Evolutionary conservation across 1,284 basidiomycete genomes (phyloP).

Genomic region (Cutaneotrichosporon arboriforme): DNA sequence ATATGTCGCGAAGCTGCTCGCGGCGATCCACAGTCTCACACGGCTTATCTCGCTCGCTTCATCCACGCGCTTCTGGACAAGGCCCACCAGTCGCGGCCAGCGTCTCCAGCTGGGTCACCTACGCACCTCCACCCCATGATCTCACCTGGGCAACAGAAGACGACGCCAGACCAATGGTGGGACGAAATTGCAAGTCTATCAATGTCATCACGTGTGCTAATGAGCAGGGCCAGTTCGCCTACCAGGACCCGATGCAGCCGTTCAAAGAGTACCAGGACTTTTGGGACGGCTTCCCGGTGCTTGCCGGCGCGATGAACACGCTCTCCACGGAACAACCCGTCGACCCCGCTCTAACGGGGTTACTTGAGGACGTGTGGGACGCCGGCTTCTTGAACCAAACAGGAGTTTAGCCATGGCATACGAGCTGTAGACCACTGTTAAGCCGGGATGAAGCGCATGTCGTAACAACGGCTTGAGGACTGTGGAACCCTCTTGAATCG

Average conservation of each 20-base stretch:
- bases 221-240: constrained; percentile 15
- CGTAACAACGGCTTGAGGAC: too few species aligned
- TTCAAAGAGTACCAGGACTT: constrained; percentile 17
- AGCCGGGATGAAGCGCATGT: too few species aligned
- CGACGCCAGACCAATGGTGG: constrained; percentile 20
- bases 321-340: constrained; percentile 3
- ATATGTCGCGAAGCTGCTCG: constrained; percentile 22
- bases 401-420: too few species aligned
- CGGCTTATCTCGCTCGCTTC: constrained; percentile 20
- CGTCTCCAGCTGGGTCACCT: constrained; percentile 12
- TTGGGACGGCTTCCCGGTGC: constrained; percentile 20
- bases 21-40: constrained; percentile 18
- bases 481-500: too few species aligned
- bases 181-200: constrained; percentile 14
- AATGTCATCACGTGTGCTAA: neutral
- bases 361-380: constrained; percentile 19
- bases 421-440: too few species aligned
- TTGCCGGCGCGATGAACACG: constrained; percentile 19
- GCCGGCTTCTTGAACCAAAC: constrained; percentile 2
- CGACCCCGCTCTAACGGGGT: neutral
- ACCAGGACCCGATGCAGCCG: constrained; percentile 16
- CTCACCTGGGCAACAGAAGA: constrained; percentile 8
- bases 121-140: neutral
- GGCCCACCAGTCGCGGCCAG: constrained; percentile 15
- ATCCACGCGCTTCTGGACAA: constrained; percentile 21